phyloP scores from a whole-genome alignment of 768 basidiomycete species.

The Mycena latifolia region DNA sequence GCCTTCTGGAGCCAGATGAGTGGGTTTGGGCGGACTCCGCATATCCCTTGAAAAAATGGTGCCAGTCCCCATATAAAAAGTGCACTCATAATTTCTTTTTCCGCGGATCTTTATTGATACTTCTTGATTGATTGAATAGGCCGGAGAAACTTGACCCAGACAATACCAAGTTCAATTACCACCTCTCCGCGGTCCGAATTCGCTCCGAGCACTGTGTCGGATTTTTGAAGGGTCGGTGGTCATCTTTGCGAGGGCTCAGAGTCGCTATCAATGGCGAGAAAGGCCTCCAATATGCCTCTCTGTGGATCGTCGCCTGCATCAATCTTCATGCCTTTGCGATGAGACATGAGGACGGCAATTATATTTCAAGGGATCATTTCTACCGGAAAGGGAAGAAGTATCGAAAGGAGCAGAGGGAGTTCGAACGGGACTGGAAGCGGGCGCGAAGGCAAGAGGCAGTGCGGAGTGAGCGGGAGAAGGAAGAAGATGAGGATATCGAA shows the following conservation, averaged over 20 bases:
- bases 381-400: constrained; percentile 3
- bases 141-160: constrained; percentile 17
- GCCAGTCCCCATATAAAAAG: constrained; percentile 41
- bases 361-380: neutral
- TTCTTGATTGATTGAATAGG: neutral
- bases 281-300: constrained; percentile 34
- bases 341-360: constrained; percentile 31
- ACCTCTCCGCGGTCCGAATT: constrained; percentile 43
- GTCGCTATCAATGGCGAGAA: constrained; percentile 39
- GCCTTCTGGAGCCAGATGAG: constrained; percentile 35
- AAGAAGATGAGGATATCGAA: neutral
- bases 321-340: constrained; percentile 47
- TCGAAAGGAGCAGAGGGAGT: neutral
- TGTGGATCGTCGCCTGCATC: constrained; percentile 48
- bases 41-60: constrained; percentile 42
- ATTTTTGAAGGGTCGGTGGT: constrained; percentile 45
- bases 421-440: neutral
- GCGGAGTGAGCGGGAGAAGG: neutral
- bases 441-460: neutral
- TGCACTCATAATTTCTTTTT: neutral
- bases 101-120: too few relatives aligned
- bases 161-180: constrained; percentile 40
- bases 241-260: constrained; percentile 41
- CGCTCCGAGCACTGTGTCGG: constrained; percentile 47
- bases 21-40: constrained; percentile 48